Conservation (phyloP, 441 rosid species). For the Corymbia citriodora region DNA sequence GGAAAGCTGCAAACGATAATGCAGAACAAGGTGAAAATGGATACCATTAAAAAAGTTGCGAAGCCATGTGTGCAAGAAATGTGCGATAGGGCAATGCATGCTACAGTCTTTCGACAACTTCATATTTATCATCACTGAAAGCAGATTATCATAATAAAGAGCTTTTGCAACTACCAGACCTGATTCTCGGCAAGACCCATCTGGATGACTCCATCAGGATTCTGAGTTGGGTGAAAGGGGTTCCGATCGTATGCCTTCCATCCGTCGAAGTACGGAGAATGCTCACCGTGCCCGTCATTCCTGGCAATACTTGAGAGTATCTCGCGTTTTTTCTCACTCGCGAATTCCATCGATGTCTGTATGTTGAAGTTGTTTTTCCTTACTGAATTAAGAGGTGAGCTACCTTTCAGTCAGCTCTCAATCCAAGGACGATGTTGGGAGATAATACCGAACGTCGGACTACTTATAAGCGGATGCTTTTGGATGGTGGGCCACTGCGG, state of each 20-base stretch:
- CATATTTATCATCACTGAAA: background rate
- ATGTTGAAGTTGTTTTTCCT: background rate
- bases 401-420: background rate
- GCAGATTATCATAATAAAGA: background rate
- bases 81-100: background rate
- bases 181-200: constrained; percentile 68
- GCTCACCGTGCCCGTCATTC: constrained; percentile 43
- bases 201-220: constrained; percentile 54
- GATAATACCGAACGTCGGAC: too few relatives aligned
- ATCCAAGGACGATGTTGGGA: background rate
- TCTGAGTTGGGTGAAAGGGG: constrained; percentile 37
- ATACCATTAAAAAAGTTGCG: background rate
- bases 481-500: too few relatives aligned
- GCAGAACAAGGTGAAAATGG: background rate
- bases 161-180: constrained; percentile 17
- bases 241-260: constrained; percentile 52
- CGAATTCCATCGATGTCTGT: constrained; percentile 5
- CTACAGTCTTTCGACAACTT: background rate
- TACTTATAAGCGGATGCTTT: background rate
- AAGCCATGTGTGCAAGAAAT: background rate
- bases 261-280: constrained; percentile 52
- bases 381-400: background rate
- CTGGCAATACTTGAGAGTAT: constrained; percentile 36
- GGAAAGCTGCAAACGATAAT: constrained; percentile 30
- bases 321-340: background rate